phyloP scores from a whole-genome alignment of 345 rosid genomes.

The Gossypium herbaceum region DNA sequence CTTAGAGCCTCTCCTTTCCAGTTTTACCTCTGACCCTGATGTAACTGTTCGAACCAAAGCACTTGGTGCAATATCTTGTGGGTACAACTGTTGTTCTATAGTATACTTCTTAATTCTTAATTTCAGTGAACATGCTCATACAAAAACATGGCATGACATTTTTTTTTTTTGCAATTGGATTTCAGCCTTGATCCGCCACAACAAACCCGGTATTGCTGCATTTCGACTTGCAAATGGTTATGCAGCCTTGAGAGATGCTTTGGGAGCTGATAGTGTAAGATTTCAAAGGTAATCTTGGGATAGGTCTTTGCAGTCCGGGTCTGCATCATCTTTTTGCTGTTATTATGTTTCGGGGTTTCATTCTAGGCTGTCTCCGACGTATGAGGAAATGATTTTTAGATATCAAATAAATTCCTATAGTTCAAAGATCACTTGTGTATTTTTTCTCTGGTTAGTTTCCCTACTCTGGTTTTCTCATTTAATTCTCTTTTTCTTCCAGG shows the following conservation, averaged over 20 bases:
- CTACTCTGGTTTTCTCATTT: background rate
- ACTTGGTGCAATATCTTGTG: constrained; percentile 92
- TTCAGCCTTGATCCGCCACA: constrained; percentile 80
- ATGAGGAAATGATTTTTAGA: background rate
- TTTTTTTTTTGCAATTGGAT: constrained; percentile 17
- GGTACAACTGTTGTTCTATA: constrained; percentile 27
- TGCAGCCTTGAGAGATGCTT: constrained; percentile 71
- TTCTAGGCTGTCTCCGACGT: background rate
- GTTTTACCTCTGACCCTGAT: constrained; percentile 65
- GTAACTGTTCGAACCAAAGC: constrained; percentile 66
- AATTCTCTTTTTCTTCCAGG: constrained; percentile 40
- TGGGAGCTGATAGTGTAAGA: constrained; percentile 58
- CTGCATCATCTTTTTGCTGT: background rate
- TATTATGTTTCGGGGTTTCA: background rate
- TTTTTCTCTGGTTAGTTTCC: background rate
- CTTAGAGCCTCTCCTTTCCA: constrained; percentile 62
- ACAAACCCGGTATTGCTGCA: constrained; percentile 70
- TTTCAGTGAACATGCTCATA: background rate
- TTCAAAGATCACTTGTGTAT: background rate
- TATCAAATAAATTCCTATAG: background rate
- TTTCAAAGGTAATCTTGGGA: constrained; percentile 63
- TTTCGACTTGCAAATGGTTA: constrained; percentile 91
- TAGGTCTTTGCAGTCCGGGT: background rate
- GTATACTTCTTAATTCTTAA: too few species aligned
- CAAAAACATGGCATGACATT: background rate